Percentiles rank a stretch among this genome's conserved stretches.
These are phyloP conservation scores for Articulospora tetracladia DNA, from an alignment of 495 filamentous ascomycete species.

Conservation along the genomic window DNA sequence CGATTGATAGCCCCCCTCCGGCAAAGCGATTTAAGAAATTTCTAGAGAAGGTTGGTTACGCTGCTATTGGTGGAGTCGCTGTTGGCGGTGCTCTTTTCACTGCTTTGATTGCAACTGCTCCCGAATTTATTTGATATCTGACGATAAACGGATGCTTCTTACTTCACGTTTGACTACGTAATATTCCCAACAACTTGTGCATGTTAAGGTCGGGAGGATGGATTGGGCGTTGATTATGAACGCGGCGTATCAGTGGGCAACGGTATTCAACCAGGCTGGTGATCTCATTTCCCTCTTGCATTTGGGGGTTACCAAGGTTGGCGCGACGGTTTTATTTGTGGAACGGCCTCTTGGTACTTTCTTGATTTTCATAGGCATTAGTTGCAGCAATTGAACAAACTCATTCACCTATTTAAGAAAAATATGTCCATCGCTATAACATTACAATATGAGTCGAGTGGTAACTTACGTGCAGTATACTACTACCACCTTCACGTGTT, in stretches of 20 bases:
- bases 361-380: constrained; percentile 11
- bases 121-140: constrained; percentile 26
- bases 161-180: not conserved
- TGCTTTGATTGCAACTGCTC: constrained; percentile 38
- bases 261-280: constrained; percentile 10
- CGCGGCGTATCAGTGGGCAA: not conserved
- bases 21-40: constrained; percentile 32
- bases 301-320: constrained; percentile 18
- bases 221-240: constrained; percentile 8
- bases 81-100: constrained; percentile 31
- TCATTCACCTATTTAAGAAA: not conserved
- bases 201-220: constrained; percentile 3
- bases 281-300: constrained; percentile 14
- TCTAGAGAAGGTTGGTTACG: constrained; percentile 35
- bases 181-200: not conserved
- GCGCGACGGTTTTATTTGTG: constrained; percentile 15
- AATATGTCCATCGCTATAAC: not conserved
- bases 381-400: constrained; percentile 14
- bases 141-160: not conserved
- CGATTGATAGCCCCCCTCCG: constrained; percentile 10
- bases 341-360: constrained; percentile 7
- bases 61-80: constrained; percentile 35
- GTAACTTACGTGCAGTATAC: too few species aligned
- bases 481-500: too few species aligned
- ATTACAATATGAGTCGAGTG: not conserved